Percentiles rank a stretch among this genome's conserved stretches.
phyloP scores from a whole-genome alignment of 345 rosid species.

The Brassica carinata region DNA sequence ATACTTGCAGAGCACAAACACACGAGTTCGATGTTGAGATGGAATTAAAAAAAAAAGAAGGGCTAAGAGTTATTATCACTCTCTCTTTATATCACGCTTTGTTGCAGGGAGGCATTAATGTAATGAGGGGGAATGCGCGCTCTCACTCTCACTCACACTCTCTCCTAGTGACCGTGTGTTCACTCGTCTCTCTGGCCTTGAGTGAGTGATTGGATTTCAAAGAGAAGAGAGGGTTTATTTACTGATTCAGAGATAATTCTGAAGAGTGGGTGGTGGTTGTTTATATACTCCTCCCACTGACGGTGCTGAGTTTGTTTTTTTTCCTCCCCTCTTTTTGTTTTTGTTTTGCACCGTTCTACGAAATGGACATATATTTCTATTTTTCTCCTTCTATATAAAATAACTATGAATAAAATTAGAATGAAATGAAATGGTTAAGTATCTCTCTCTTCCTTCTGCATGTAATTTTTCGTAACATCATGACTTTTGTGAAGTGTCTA shows the following conservation, averaged over 20 bases:
- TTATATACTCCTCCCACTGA: slow-evolving; percentile 4
- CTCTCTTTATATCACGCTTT: slow-evolving; percentile 21
- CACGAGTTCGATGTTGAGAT: neutral
- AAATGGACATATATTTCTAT: neutral
- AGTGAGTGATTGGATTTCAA: slow-evolving; percentile 12
- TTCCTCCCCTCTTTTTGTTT: neutral
- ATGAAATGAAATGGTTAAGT: neutral
- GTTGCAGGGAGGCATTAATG: slow-evolving; percentile 25
- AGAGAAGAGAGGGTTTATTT: slow-evolving; percentile 16
- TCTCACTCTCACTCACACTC: neutral
- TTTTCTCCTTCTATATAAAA: neutral
- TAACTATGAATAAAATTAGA: neutral
- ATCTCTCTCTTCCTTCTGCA: neutral
- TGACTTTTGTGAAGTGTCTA: neutral
- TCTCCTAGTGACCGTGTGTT: slow-evolving; percentile 13
- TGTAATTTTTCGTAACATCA: neutral
- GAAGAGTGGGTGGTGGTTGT: slow-evolving; percentile 32
- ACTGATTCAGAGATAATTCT: slow-evolving; percentile 36
- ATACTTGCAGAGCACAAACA: slow-evolving; percentile 9
- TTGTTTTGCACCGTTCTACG: neutral
- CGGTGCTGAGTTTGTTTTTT: neutral
- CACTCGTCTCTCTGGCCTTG: neutral
- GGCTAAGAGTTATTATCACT: neutral
- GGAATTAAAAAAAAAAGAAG: slow-evolving; percentile 42
- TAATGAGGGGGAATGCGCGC: neutral